Conservation (phyloP, 116 monocot species). For the Trichopus zeylanicus region DNA sequence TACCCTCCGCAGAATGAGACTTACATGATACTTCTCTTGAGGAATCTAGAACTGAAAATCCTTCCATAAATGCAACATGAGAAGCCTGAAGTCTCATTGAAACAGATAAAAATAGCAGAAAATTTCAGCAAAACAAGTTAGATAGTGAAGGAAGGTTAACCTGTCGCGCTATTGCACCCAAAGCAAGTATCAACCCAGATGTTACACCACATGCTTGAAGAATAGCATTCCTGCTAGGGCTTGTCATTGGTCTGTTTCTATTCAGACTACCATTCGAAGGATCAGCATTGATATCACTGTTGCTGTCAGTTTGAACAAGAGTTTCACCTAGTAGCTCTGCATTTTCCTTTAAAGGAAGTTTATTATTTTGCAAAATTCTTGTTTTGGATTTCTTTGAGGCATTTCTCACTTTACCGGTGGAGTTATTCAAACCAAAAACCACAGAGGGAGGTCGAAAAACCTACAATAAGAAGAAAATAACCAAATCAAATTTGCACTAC, state of each 20-base stretch:
- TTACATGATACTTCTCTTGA: conserved; percentile 43
- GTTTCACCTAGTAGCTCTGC: conserved; percentile 8
- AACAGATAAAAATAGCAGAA: not conserved
- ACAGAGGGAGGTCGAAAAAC: conserved; percentile 11
- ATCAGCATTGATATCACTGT: conserved; percentile 3
- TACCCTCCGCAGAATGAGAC: too few species aligned
- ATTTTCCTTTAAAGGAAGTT: conserved; percentile 3
- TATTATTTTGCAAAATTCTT: conserved; percentile 5
- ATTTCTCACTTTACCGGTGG: conserved; percentile 27
- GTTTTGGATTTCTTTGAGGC: conserved; percentile 12
- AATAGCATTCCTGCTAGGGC: conserved; percentile 48
- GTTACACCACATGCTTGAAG: conserved; percentile 65
- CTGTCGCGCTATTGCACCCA: conserved; percentile 50
- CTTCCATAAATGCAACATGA: conserved; percentile 53
- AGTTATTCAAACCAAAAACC: conserved; percentile 37
- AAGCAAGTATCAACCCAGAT: conserved; percentile 45
- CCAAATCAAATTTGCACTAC: not conserved
- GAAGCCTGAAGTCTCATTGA: conserved; percentile 36
- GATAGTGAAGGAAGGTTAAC: conserved; percentile 20
- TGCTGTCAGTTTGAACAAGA: conserved; percentile 6
- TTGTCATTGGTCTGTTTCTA: conserved; percentile 15
- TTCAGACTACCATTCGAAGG: conserved; percentile 4
- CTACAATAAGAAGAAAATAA: conserved; percentile 22
- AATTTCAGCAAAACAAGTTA: not conserved
- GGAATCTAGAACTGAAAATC: conserved; percentile 48